Evolutionary conservation across 805 yeast genomes (phyloP), one percentile per base, ranked within the genome.

Genomic region (Deakozyma indianensis): DNA sequence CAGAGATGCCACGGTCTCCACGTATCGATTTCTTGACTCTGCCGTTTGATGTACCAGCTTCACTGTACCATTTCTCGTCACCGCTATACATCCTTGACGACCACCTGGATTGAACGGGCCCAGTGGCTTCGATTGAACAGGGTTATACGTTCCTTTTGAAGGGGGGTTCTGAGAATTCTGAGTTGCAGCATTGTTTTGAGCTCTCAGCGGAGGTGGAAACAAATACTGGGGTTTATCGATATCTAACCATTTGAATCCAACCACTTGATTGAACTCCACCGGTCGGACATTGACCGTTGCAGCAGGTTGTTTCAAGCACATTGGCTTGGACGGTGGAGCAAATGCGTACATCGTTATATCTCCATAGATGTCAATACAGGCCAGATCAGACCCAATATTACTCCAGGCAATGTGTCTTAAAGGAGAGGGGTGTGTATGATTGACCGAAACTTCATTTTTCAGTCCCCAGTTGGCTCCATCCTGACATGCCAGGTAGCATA

Each of bases 361-460:
- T 5, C 38, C 38, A 32, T 32, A 32, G 18, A 32, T n/a, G 38
- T 32, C 38, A 11, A 32, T 32, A n/a, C 38, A 32, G 18, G 38
- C 38, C 11, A 32, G 18, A n/a, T 32, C 38, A 11, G 38, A 32
- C 20, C 38, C 38, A 32, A 32, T 7, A 20, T 32, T 32, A n/a
- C 38, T 32, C 38, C 38, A 32, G 38, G 38, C 11, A n/a, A 32
- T 32, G 38, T 32, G 38, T 7, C 38, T 14, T n/a, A 32, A 20
- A 14, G 38, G 38, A 32, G 38, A 14, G 7, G 38, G 18, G 18
- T 32, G 38, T 20, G 38, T 32, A 20, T 32, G 38, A 9, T 7
- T 9, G 18, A 32, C 18, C 7, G 18, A 32, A 32, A n/a, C 18
- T 32, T 32, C 38, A 7, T n/a, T 9, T n/a, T 32, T 9, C 18